Conservation (phyloP, 2,329 filamentous ascomycete genomes). For the Aspergillus fumigatiaffinis region DNA sequence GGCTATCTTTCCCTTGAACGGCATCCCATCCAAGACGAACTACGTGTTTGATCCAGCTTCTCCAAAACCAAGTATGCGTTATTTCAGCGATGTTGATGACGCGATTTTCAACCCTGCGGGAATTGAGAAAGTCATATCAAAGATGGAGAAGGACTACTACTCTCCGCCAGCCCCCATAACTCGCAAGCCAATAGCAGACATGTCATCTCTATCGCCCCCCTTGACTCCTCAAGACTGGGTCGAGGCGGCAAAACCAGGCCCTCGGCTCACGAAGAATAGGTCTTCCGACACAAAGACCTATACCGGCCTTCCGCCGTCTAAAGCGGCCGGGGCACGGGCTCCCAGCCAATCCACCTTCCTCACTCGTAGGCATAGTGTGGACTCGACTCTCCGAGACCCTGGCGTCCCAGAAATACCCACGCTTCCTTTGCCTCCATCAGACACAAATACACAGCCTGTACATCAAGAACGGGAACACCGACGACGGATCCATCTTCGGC, state of each 20-base stretch:
- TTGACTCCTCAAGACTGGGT: conserved; percentile 42
- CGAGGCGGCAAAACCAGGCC: conserved; percentile 33
- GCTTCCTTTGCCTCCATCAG: conserved; percentile 25
- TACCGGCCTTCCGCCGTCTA: conserved; percentile 8
- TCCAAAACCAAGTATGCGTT: conserved; percentile 18
- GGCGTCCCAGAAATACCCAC: conserved; percentile 25
- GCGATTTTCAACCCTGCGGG: conserved; percentile 18
- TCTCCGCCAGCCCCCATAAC: conserved; percentile 11
- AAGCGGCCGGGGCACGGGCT: conserved; percentile 13
- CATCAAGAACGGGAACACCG: conserved; percentile 21
- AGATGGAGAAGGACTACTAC: conserved; percentile 20
- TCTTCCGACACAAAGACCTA: conserved; percentile 2
- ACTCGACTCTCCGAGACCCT: conserved; percentile 21
- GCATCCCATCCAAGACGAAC: conserved; percentile 23
- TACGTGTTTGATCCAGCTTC: conserved; percentile 22
- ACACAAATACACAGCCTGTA: conserved; percentile 11
- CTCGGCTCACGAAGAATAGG: conserved; percentile 15
- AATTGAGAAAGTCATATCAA: conserved; percentile 18
- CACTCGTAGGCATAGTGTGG: conserved; percentile 24
- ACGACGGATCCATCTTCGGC: conserved; percentile 33
- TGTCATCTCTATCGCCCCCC: conserved; percentile 24
- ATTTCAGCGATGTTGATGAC: conserved; percentile 15
- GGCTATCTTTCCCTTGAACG: conserved; percentile 31
- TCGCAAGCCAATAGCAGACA: conserved; percentile 9
- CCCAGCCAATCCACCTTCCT: conserved; percentile 24